Evolutionary conservation across 108 stramenopile species (phyloP).

Genomic region (Cyclostephanos tholiformis): DNA sequence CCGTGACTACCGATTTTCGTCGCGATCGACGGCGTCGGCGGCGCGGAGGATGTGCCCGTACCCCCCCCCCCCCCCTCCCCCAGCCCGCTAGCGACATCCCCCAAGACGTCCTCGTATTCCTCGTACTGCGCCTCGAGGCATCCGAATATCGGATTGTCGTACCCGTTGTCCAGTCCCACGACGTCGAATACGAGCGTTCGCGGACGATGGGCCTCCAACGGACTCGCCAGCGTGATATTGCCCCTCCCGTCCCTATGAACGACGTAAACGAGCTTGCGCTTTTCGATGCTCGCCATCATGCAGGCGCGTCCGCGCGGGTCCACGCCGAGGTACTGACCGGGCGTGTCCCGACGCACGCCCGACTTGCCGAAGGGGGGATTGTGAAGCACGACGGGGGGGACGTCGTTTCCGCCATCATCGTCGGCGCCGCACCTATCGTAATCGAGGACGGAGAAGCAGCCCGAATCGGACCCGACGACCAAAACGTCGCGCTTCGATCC

Average conservation of each 20-base stretch:
- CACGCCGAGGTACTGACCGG: slow-evolving; percentile 94
- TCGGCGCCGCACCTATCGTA: slow-evolving; percentile 54
- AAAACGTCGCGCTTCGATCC: slow-evolving; percentile 90
- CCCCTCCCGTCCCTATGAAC: slow-evolving; percentile 83
- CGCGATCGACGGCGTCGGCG: slow-evolving; percentile 36
- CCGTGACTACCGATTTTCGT: slow-evolving; percentile 32
- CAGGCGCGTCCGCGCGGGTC: slow-evolving; percentile 95
- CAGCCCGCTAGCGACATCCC: neutral
- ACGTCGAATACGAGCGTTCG: slow-evolving; percentile 82
- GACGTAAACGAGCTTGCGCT: slow-evolving; percentile 97
- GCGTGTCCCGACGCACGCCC: slow-evolving; percentile 92
- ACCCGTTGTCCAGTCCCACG: slow-evolving; percentile 95
- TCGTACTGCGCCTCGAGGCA: slow-evolving; percentile 93
- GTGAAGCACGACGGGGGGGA: slow-evolving; percentile 10
- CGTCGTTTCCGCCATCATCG: no score
- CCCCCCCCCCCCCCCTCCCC: slow-evolving; percentile 16
- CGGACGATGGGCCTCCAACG: slow-evolving; percentile 95
- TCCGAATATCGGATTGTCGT: slow-evolving; percentile 98
- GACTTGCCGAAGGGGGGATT: slow-evolving; percentile 57
- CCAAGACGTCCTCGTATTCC: slow-evolving; percentile 71
- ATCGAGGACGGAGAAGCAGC: slow-evolving; percentile 82
- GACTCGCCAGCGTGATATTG: slow-evolving; percentile 87
- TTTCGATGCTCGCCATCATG: slow-evolving; percentile 91
- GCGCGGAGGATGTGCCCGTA: no score
- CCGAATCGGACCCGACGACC: slow-evolving; percentile 91